phyloP scores from a whole-genome alignment of 345 rosid species.

The Turnera subulata region DNA sequence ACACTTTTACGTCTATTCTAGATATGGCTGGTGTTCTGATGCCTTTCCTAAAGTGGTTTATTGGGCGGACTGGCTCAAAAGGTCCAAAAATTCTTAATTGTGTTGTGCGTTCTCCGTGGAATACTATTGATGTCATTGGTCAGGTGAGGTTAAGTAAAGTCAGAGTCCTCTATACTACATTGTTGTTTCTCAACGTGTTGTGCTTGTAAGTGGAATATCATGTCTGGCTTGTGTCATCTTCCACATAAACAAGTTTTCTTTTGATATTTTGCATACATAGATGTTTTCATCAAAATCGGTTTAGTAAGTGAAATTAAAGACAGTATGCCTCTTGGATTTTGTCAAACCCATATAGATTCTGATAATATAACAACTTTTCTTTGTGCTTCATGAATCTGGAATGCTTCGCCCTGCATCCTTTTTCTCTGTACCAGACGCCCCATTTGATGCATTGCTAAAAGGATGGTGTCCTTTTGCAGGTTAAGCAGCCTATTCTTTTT shows the following conservation, averaged over 20 bases:
- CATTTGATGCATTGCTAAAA: conserved; percentile 1
- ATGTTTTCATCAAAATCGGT: too few relatives aligned
- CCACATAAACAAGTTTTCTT: too few relatives aligned
- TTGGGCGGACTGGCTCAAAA: conserved; percentile 76
- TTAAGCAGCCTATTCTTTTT: conserved; percentile 87
- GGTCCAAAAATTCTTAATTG: conserved; percentile 81
- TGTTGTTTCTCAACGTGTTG: conserved; percentile 3
- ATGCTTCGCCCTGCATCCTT: neutral
- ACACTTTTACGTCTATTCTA: conserved; percentile 94
- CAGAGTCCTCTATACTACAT: too few relatives aligned
- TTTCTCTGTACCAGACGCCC: neutral
- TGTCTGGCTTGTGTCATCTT: neutral
- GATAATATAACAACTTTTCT: conserved; percentile 6
- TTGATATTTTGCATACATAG: too few relatives aligned
- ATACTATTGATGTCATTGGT: conserved; percentile 71
- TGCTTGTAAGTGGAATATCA: neutral
- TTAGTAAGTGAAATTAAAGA: neutral
- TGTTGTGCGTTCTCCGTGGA: conserved; percentile 98
- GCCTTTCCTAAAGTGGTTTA: conserved; percentile 94
- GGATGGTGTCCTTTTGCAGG: conserved; percentile 40
- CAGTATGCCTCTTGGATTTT: neutral
- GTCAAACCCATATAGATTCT: neutral
- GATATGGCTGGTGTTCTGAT: conserved; percentile 97
- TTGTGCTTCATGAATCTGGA: neutral
- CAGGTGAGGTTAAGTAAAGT: conserved; percentile 50